Evolutionary conservation across 352 stramenopile genomes (phyloP).

Genomic region (Phytophthora pini): DNA sequence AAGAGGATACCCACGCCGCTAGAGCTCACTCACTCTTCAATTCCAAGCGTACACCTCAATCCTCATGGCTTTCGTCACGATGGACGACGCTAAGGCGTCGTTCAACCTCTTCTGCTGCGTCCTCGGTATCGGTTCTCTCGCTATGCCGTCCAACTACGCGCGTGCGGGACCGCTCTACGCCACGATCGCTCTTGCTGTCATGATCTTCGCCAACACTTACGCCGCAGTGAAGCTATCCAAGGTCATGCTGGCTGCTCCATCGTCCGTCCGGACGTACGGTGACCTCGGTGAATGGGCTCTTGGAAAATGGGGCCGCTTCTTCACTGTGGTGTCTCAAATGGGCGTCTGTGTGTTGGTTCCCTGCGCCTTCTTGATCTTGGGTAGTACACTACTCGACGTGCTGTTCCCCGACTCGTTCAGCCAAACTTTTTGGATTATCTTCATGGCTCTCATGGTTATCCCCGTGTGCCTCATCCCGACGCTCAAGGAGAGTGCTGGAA

Average conservation of each 20-base stretch:
- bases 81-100: conserved; percentile 12
- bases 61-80: conserved; percentile 12
- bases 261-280: conserved; percentile 22
- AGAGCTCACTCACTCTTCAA: conserved; percentile 7
- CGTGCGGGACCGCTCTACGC: conserved; percentile 21
- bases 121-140: conserved; percentile 25
- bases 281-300: conserved; percentile 24
- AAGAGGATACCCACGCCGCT: conserved; percentile 1
- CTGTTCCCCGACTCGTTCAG: conserved; percentile 25
- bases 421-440: conserved; percentile 30
- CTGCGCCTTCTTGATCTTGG: conserved; percentile 19
- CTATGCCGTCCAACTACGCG: conserved; percentile 27
- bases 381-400: conserved; percentile 25
- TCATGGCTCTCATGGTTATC: conserved; percentile 25
- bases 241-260: conserved; percentile 24
- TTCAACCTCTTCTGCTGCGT: conserved; percentile 29
- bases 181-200: conserved; percentile 17
- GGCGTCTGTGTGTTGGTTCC: conserved; percentile 21
- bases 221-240: conserved; percentile 17
- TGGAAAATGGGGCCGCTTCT: conserved; percentile 24
- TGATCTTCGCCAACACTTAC: conserved; percentile 30
- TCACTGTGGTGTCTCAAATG: conserved; percentile 26
- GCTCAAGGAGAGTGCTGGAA: conserved; percentile 22
- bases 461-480: conserved; percentile 27
- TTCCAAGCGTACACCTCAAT: conserved; percentile 5